Evolutionary conservation across 2,329 filamentous ascomycete genomes (phyloP).

Genomic region (Colletotrichum echinochloae): DNA sequence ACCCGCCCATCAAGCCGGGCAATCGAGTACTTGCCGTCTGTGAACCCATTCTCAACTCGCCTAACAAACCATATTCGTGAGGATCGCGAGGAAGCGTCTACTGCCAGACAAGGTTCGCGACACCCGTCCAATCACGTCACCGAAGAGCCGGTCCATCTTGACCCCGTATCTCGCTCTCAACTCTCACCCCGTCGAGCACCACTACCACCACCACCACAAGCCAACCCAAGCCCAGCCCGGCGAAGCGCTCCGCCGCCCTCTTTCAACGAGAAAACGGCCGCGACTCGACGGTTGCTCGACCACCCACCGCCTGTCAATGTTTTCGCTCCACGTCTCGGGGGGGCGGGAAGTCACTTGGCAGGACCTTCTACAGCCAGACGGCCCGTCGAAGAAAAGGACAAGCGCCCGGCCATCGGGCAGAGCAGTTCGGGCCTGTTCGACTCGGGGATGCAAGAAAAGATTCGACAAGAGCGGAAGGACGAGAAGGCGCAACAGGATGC

Average conservation of each 20-base stretch:
- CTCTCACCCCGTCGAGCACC: neutral
- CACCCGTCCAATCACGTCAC: neutral
- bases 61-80: neutral
- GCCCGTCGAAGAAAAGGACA: neutral
- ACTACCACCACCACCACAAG: neutral
- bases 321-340: neutral
- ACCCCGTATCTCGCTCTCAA: neutral
- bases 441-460: constrained; percentile 1
- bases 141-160: neutral
- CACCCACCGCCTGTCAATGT: neutral
- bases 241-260: neutral
- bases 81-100: neutral
- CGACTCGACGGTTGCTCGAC: neutral
- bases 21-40: neutral
- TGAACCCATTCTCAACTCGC: neutral
- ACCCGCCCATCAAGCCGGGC: neutral
- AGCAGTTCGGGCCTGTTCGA: constrained; percentile 11
- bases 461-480: constrained; percentile 14
- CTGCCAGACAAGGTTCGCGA: neutral
- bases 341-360: neutral
- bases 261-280: neutral
- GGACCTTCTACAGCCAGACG: neutral
- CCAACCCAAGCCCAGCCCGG: neutral
- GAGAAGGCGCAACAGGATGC: constrained; percentile 19
- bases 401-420: neutral